Evolutionary conservation across 257 asterid genomes (phyloP), one percentile per base, ranked within the genome.

Genomic region (Scutellaria barbata): DNA sequence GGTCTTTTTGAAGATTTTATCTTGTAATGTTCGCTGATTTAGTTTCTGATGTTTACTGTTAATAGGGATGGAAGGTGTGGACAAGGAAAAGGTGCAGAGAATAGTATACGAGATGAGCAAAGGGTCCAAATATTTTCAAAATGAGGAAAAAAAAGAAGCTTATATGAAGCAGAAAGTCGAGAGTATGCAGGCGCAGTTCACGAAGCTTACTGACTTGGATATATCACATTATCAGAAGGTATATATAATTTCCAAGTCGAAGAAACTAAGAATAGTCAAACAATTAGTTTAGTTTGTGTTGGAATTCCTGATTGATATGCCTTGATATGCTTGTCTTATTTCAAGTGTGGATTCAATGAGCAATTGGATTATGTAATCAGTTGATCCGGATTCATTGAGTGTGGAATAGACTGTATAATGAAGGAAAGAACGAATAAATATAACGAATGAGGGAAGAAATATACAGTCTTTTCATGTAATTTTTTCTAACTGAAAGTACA

Each of bases 1-100:
- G 64, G 12, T 2, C 30, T 17, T 9, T 14, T 14, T 52, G 46
- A 25, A 61, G 57, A 33, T 35, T 63, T 48, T 39, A 16, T 52
- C 14, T 22, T 12, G 30, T 20, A n/a, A 3, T 22, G 40, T 41
- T 33, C 2, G 30, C 10, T 17, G 47, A 67, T 46, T 58, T 1
- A 51, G 47, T 45, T 47, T 62, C 35, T 72, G 50, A 39, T 42
- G 5, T 75, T 70, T 17, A 42, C 57, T 77, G 77, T 66, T 46
- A 12, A 8, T 75, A 92, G 98, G 99, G 51, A 95, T 95, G 99
- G 99, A 95, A 72, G 97, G 97, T 55, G 99, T 95, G 82, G 98
- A 95, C 81, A 89, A 89, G 96, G 98, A 95, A 50, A 95, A 85
- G 76, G 99, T 95, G 81, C 98, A 95, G 86, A 89, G 92, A 66